Conservation (phyloP, 2,329 filamentous ascomycete species). For the Claviceps pusilla region DNA sequence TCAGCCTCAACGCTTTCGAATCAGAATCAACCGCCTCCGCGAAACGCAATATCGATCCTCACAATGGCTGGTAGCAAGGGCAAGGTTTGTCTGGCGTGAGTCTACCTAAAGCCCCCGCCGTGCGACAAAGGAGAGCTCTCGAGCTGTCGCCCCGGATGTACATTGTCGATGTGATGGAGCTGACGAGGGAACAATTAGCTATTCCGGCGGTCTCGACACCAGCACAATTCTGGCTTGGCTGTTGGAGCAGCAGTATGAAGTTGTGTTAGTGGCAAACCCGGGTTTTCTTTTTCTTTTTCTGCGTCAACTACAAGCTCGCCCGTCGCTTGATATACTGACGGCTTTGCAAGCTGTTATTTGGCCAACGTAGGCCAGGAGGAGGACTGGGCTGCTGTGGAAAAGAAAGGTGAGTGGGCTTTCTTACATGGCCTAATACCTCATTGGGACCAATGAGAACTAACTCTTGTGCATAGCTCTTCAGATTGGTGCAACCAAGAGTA, state of each 20-base stretch:
- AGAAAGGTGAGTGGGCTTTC: slow-evolving; percentile 37
- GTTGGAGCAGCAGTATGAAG: slow-evolving; percentile 15
- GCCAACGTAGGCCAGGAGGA: slow-evolving; percentile 43
- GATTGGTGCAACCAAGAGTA: slow-evolving; percentile 1
- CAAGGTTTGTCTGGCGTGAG: slow-evolving; percentile 2
- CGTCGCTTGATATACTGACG: slow-evolving; percentile 29
- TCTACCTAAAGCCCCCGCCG: not conserved
- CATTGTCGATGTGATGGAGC: not conserved
- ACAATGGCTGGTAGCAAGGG: slow-evolving; percentile 1
- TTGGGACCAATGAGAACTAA: not conserved
- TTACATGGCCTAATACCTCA: slow-evolving; percentile 11
- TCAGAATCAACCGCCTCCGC: not conserved
- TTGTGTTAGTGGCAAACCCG: slow-evolving; percentile 5
- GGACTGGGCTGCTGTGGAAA: slow-evolving; percentile 53
- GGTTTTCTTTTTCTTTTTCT: not conserved
- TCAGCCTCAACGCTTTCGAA: not conserved
- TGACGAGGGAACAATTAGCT: not conserved
- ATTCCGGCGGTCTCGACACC: slow-evolving; percentile 23
- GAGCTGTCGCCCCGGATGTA: not conserved
- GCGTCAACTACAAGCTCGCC: slow-evolving; percentile 27
- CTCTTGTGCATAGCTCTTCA: not conserved
- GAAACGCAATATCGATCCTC: no score
- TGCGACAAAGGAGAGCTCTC: not conserved
- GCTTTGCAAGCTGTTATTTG: slow-evolving; percentile 1
- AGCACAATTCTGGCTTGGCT: slow-evolving; percentile 28